Percentiles rank a stretch among this genome's conserved stretches.
Evolutionary conservation across 768 basidiomycete genomes (phyloP).

Genomic region (Saitozyma podzolica): DNA sequence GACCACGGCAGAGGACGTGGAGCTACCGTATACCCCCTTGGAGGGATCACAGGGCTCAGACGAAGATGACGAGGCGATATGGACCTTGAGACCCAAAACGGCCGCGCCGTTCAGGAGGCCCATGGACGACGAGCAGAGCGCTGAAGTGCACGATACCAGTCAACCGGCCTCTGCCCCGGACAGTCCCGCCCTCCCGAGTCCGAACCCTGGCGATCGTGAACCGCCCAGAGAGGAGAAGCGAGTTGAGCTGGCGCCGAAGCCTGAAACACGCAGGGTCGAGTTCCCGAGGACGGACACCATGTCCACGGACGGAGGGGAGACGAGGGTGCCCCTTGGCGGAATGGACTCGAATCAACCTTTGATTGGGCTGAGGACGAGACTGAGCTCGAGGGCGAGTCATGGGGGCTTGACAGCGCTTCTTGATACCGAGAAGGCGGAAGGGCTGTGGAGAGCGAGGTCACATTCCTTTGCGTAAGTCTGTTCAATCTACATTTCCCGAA

Average conservation of each 20-base stretch:
- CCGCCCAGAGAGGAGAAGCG: constrained; percentile 1
- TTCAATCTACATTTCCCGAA: too few species aligned
- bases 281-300: constrained; percentile 15
- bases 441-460: constrained; percentile 73
- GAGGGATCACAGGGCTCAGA: constrained; percentile 28
- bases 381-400: constrained; percentile 42
- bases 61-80: constrained; percentile 33
- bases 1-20: constrained; percentile 7
- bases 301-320: constrained; percentile 35
- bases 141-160: constrained; percentile 4
- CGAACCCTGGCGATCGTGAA: constrained; percentile 2
- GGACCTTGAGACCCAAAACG: constrained; percentile 37
- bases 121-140: constrained; percentile 52
- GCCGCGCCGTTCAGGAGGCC: constrained; percentile 54
- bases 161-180: neutral
- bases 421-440: constrained; percentile 38
- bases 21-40: constrained; percentile 23
- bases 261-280: too few species aligned
- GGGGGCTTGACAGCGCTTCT: constrained; percentile 44
- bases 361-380: constrained; percentile 35
- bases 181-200: neutral
- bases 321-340: constrained; percentile 8
- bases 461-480: constrained; percentile 82
- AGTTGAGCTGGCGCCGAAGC: constrained; percentile 8
- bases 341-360: constrained; percentile 34